These are phyloP conservation scores for Galerina sulciceps DNA, from an alignment of 768 basidiomycete species.

Conservation along the genomic window DNA sequence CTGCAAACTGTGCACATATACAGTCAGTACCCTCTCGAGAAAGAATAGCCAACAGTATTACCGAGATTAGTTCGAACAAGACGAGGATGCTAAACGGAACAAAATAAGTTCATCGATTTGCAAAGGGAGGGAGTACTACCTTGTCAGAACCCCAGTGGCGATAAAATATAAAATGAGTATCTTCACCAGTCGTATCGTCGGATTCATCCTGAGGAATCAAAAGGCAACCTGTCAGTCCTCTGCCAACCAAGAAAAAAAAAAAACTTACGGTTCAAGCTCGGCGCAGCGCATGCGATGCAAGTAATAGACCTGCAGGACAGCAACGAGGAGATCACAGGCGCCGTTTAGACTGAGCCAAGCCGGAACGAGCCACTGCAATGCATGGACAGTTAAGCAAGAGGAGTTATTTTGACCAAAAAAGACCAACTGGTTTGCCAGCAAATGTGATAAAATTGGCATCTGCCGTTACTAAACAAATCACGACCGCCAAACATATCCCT, in stretches of 20 bases:
- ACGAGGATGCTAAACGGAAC: background rate
- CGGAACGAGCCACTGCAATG: background rate
- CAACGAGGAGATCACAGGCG: background rate
- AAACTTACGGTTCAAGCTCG: background rate
- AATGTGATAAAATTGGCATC: background rate
- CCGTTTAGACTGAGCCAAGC: background rate
- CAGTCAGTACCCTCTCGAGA: background rate
- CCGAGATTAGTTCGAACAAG: background rate
- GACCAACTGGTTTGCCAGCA: background rate
- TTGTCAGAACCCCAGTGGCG: background rate
- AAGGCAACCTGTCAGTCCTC: background rate
- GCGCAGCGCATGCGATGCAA: background rate
- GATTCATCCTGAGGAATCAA: background rate
- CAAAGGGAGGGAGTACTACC: background rate
- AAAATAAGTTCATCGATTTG: no score
- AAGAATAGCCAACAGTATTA: background rate
- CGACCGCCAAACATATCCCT: background rate
- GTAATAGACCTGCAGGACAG: background rate
- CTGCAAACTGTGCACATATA: background rate
- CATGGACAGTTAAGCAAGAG: background rate
- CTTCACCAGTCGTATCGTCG: background rate
- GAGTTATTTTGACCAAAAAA: no score
- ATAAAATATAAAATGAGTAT: background rate
- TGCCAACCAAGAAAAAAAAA: no score
- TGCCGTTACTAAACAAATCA: background rate